Evolutionary conservation across 2,329 filamentous ascomycete genomes (phyloP).

Genomic region (Epichloe typhina): DNA sequence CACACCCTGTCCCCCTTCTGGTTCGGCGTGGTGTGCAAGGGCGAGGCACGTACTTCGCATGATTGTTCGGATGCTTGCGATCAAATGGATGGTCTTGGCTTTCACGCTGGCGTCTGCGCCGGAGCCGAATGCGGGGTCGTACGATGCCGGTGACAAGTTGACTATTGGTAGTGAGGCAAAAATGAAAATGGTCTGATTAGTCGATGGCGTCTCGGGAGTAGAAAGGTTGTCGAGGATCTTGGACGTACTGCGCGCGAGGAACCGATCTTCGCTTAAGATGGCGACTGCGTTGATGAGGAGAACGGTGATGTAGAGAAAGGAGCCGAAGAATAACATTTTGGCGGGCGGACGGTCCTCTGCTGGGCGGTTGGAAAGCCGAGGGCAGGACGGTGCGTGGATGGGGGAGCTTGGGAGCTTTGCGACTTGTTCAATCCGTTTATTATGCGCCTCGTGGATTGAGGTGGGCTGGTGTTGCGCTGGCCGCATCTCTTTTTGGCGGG

Average conservation of each 20-base stretch:
- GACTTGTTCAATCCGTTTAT: too few species aligned
- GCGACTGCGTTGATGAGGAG: constrained; percentile 90
- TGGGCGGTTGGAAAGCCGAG: background rate
- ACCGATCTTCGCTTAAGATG: constrained; percentile 87
- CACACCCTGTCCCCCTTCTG: too few species aligned
- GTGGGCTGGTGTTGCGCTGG: background rate
- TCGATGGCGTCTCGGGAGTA: background rate
- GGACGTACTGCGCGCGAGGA: constrained; percentile 53
- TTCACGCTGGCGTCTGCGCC: constrained; percentile 65
- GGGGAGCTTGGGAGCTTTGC: background rate
- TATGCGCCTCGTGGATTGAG: background rate
- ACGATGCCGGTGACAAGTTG: constrained; percentile 59
- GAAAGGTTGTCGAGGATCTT: too few species aligned
- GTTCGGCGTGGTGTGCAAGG: background rate
- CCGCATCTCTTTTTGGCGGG: constrained; percentile 8
- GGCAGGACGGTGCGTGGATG: background rate
- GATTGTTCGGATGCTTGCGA: constrained; percentile 77
- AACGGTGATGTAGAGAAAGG: constrained; percentile 64
- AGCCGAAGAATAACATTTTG: constrained; percentile 55
- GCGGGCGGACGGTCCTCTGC: background rate
- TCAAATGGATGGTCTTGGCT: constrained; percentile 76
- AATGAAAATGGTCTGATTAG: background rate
- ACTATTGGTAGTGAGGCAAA: constrained; percentile 26
- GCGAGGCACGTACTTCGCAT: constrained; percentile 59
- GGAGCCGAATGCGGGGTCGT: constrained; percentile 68